Evolutionary conservation across 371 early-diverging fungal genomes (phyloP).

Genomic region (Mortierella sp.): DNA sequence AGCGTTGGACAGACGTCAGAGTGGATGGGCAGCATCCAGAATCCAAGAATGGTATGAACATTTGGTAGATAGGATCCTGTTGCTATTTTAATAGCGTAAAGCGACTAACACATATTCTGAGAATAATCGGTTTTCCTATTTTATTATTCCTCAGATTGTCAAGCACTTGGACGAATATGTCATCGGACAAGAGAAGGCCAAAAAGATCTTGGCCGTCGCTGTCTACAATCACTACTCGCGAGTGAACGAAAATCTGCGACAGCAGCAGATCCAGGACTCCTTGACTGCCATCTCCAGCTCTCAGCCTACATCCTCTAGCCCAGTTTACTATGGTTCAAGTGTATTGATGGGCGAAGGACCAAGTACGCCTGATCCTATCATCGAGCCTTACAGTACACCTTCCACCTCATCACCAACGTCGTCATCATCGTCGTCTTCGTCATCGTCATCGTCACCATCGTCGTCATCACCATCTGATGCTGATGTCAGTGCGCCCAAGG

Average conservation of each 20-base stretch:
- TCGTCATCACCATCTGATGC: conserved; percentile 1
- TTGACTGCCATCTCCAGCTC: conserved; percentile 27
- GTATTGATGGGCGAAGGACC: conserved; percentile 50
- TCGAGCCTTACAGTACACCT: conserved; percentile 38
- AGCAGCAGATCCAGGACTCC: conserved; percentile 53
- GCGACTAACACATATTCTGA: background rate
- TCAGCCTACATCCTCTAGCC: conserved; percentile 12
- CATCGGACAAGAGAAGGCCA: conserved; percentile 89
- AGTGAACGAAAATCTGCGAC: conserved; percentile 74
- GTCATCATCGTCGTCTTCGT: conserved; percentile 5
- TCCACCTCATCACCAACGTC: conserved; percentile 9
- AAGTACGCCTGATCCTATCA: conserved; percentile 53
- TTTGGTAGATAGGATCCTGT: background rate
- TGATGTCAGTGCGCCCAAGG: conserved; percentile 1
- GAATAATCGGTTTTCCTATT: background rate
- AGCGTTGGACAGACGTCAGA: conserved; percentile 15
- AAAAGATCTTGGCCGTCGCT: conserved; percentile 86
- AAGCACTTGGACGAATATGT: conserved; percentile 87
- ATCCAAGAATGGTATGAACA: conserved; percentile 34
- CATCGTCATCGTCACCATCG: conserved; percentile 13
- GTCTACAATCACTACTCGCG: conserved; percentile 90
- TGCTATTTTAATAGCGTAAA: background rate
- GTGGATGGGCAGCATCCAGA: conserved; percentile 50
- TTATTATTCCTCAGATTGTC: conserved; percentile 69
- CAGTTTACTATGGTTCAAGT: conserved; percentile 29